Base-by-base conservation (phyloP, 306 rosid genomes). In the Psophocarpus tetragonolobus region DNA sequence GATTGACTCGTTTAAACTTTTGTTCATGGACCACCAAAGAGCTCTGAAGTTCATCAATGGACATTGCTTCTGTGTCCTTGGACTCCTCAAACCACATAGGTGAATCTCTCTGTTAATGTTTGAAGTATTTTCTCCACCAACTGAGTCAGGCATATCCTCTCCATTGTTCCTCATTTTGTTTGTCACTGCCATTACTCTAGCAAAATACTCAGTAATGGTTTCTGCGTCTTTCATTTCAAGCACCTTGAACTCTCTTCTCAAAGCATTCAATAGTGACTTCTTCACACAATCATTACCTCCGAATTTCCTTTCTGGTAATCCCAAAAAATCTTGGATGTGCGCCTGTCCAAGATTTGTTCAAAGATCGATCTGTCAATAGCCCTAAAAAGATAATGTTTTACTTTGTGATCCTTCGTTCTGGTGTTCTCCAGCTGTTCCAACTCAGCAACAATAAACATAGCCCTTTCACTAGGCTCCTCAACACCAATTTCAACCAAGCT, bases 1-100 rank as follows among this genome's bases (percentile, higher is more conserved):
- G 5, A 1, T 2, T 70, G 3, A 17, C 18, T 1, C 17, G n/a
- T 47, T 48, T 70, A 18, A 29, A 30, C 61, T n/a, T 48, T 0
- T 70, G 61, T 30, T 70, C 45, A 70, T 47, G 45, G 1, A 70
- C 45, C 8, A 29, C 61, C 2, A 48, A 4, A n/a, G 74, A 47
- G 15, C 62, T 70, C 30, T 70, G 44, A 8, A 47, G 61, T 0
- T 70, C 44, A 0, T 69, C 74, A 69, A 69, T 47, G 44, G 74
- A 27, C 60, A 47, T 29, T 15, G 13, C 10, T 15, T 17, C 17
- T 15, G 27, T 69, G 27, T 69, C 74, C 11, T 69, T 47, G 27
- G 44, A 69, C 44, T 69, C 74, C 11, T 69, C 27, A 1, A 69
- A 45, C 41, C 0, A 45, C 60, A 66, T 23, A 66, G 1, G 72